Percentiles rank a stretch among this genome's conserved stretches.
Conservation (phyloP, 345 rosid species). For the Firmiana major region DNA sequence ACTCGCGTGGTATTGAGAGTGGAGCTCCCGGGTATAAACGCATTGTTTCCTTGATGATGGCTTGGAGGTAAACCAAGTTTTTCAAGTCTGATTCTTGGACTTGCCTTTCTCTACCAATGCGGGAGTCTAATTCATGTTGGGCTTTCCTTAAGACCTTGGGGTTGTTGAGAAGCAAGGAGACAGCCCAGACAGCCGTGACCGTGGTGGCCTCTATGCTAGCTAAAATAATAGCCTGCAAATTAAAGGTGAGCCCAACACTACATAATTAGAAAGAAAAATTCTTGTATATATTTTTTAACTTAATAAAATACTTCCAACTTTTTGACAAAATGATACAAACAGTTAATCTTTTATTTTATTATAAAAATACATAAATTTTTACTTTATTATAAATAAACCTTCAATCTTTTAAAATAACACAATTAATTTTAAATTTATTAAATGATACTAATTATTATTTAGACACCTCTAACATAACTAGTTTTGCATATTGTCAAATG, state of each 20-base stretch:
- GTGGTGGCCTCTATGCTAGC: conserved; percentile 24
- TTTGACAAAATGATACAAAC: too few relatives aligned
- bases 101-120: conserved; percentile 20
- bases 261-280: too few relatives aligned
- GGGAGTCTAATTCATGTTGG: conserved; percentile 22
- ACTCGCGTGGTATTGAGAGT: conserved; percentile 26
- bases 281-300: too few relatives aligned
- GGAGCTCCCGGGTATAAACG: conserved; percentile 33
- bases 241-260: not conserved
- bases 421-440: too few relatives aligned
- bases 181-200: conserved; percentile 17
- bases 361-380: too few relatives aligned
- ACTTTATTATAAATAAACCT: too few relatives aligned
- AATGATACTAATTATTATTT: too few relatives aligned
- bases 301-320: too few relatives aligned
- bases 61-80: conserved; percentile 30
- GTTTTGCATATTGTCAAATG: too few relatives aligned
- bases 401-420: too few relatives aligned
- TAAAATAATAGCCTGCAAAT: conserved; percentile 4
- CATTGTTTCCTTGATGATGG: conserved; percentile 35
- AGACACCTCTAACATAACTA: too few relatives aligned
- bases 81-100: conserved; percentile 27
- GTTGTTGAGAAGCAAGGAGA: conserved; percentile 21
- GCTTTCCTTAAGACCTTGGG: conserved; percentile 4
- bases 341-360: too few relatives aligned